Conservation (phyloP, 2,329 filamentous ascomycete genomes). For the Diaporthe ilicicola region DNA sequence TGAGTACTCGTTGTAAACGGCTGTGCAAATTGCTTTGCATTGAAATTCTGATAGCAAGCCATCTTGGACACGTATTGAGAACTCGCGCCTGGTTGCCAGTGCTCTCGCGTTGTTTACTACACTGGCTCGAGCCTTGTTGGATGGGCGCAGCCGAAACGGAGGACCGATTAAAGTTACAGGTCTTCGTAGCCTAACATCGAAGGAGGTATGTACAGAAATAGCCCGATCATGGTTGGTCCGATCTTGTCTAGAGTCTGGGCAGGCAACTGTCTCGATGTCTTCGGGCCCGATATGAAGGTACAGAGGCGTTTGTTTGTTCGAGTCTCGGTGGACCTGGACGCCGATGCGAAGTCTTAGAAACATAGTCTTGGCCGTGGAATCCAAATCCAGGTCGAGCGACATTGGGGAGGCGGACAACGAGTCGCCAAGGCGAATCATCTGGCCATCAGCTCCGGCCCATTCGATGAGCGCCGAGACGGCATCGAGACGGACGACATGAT, state of each 20-base stretch:
- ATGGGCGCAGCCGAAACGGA: constrained; percentile 10
- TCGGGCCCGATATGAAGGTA: not conserved
- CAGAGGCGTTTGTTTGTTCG: not conserved
- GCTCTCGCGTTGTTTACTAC: not conserved
- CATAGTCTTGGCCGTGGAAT: not conserved
- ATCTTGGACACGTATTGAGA: not conserved
- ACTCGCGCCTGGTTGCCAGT: not conserved
- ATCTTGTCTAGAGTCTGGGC: not conserved
- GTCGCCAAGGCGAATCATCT: not conserved
- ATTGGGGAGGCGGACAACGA: not conserved
- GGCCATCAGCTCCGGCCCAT: not conserved
- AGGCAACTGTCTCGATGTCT: not conserved
- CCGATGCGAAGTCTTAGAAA: not conserved
- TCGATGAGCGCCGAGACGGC: not conserved
- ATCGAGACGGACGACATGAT: not conserved
- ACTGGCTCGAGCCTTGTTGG: not conserved
- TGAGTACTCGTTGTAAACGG: not conserved
- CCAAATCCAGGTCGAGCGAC: not conserved
- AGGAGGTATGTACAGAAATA: not conserved
- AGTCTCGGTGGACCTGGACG: constrained; percentile 13
- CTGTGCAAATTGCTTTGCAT: not conserved
- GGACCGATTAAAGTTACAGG: not conserved
- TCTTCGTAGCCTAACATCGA: not conserved
- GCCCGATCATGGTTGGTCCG: not conserved
- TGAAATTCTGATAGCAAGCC: not conserved